phyloP scores from a whole-genome alignment of 306 rosid genomes.

The Lithocarpus polystachyus region DNA sequence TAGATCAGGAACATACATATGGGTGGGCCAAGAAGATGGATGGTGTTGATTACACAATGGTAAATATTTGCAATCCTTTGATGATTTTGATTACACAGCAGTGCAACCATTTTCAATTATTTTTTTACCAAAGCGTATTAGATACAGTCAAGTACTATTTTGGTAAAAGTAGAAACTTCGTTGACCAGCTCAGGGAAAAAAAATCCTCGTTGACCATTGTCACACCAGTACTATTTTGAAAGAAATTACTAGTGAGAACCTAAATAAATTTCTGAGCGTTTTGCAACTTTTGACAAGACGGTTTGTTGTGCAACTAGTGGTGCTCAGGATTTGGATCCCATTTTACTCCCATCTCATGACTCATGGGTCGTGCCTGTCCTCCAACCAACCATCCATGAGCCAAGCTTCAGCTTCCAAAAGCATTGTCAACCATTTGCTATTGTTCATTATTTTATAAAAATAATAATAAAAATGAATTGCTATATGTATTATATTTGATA shows the following conservation, averaged over 20 bases:
- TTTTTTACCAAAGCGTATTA: background rate
- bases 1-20: background rate
- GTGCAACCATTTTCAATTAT: background rate
- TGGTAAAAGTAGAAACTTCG: background rate
- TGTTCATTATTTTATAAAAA: no score
- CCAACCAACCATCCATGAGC: no score
- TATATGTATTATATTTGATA: no score
- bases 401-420: no score
- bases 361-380: no score
- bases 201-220: background rate
- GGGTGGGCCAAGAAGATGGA: background rate
- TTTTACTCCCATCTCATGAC: no score
- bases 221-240: background rate
- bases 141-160: background rate
- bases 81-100: background rate
- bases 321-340: no score
- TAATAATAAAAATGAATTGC: no score
- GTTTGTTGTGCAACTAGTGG: background rate
- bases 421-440: no score
- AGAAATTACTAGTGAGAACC: background rate
- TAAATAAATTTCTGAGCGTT: background rate
- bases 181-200: background rate
- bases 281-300: background rate
- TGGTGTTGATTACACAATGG: background rate
- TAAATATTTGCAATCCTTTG: background rate